Base-by-base conservation (phyloP, 2,329 filamentous ascomycete species). In the Arthrinium puccinioides region DNA sequence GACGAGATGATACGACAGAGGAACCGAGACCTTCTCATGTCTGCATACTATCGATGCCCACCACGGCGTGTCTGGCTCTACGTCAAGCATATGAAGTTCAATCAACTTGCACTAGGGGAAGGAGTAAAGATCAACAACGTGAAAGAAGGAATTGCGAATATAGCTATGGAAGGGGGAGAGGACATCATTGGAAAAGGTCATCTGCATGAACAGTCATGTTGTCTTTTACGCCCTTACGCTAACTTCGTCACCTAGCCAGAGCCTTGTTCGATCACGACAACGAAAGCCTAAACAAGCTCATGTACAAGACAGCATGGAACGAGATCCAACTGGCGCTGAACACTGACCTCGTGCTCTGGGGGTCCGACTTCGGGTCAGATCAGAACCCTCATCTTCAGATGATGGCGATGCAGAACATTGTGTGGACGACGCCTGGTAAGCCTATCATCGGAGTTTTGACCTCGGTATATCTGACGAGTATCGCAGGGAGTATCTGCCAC, bases 1-100 rank as follows among this genome's bases (percentile, higher is more conserved):
- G 50, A 55, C 21, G 54, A 59, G 35, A 16, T 5, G 15, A 45
- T 54, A 20, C 47, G 57, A 21, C 36, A 44, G 15, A 41, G 49
- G 9, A 54, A 49, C 29, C 50, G 57, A 10, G 36, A 48, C 16
- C 39, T 48, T 9, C 44, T 57, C 10, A 36, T 38, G 21, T 44
- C 49, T 13, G 38, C 45, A 9, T 60, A 54, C 35, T 40, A 51
- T 15, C 42, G 39, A n/a, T 47, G 54, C 23, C 51, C 52, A 24
- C 44, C 53, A 2, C 36, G 43, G 11, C 49, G 46, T 13, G 36
- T 57, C 3, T 50, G 45, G 42, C 31, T 50, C 5, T 59, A 46
- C 24, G 16, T 37, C 14, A 39, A 42, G 23, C 8, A 25, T 25
- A 25, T 8, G 23, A 13, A 25, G 23, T 8, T 25, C 23, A 25